These are phyloP conservation scores for Podospora sp. DNA, from an alignment of 495 filamentous ascomycete species.

Conservation along the genomic window DNA sequence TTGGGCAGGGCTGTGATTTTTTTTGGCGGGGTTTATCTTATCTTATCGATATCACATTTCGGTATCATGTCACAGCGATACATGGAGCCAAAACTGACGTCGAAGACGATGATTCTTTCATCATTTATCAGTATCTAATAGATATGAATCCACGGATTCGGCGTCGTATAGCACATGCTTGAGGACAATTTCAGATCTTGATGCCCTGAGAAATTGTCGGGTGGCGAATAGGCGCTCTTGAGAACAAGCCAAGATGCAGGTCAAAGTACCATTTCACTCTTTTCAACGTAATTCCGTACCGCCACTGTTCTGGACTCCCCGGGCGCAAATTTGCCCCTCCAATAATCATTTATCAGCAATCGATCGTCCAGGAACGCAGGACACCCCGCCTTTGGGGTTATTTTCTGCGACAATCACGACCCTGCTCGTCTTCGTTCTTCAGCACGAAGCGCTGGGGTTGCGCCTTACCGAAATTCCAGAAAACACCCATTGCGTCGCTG, in stretches of 20 bases:
- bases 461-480: not conserved
- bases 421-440: not conserved
- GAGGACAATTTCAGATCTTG: not conserved
- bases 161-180: too few species aligned
- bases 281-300: slow-evolving; percentile 4
- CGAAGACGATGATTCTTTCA: not conserved
- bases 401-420: slow-evolving; percentile 3
- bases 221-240: not conserved
- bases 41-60: slow-evolving; percentile 33
- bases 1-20: slow-evolving; percentile 33
- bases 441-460: slow-evolving; percentile 8
- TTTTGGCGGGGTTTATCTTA: slow-evolving; percentile 49
- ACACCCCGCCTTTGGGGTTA: slow-evolving; percentile 14
- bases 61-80: not conserved
- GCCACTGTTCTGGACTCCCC: slow-evolving; percentile 15
- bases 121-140: too few species aligned
- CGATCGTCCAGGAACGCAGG: not conserved
- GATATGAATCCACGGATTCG: too few species aligned
- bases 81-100: not conserved
- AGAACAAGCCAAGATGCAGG: not conserved
- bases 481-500: not conserved
- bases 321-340: slow-evolving; percentile 48
- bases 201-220: not conserved
- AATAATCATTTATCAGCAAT: slow-evolving; percentile 40
- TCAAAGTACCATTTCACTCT: not conserved